phyloP scores from a whole-genome alignment of 1,284 basidiomycete species.

The Fereydounia khargensis region DNA sequence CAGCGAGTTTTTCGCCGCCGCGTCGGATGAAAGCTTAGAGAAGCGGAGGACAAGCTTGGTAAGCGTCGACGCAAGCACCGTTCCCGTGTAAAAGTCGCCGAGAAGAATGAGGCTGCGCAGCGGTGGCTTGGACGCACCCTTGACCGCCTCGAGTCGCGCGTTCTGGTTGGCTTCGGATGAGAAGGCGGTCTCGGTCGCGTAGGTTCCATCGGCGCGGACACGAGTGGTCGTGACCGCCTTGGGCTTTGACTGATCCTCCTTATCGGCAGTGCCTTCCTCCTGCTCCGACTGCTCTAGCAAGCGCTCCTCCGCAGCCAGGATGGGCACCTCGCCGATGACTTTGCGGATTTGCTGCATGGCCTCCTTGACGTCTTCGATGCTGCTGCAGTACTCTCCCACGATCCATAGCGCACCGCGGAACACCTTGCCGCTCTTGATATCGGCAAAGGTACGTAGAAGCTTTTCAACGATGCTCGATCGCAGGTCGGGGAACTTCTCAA shows the following conservation, averaged over 20 bases:
- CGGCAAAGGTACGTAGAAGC: conserved; percentile 76
- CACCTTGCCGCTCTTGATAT: conserved; percentile 96
- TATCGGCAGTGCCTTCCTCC: conserved; percentile 7
- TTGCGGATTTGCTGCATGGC: conserved; percentile 78
- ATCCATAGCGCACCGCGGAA: conserved; percentile 98
- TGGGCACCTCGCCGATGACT: conserved; percentile 92
- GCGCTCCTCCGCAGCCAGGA: conserved; percentile 68
- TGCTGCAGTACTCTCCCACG: conserved; percentile 77
- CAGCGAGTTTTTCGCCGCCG: conserved; percentile 65
- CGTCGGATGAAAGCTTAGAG: conserved; percentile 64
- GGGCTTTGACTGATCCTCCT: no score
- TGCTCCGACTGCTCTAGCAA: conserved; percentile 52
- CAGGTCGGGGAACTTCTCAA: conserved; percentile 92
- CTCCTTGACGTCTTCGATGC: conserved; percentile 46
- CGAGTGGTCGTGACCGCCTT: conserved; percentile 62
- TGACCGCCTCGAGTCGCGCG: conserved; percentile 74
- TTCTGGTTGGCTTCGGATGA: conserved; percentile 66
- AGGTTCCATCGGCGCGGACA: conserved; percentile 93
- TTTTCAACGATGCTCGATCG: conserved; percentile 82
- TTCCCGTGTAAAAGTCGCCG: conserved; percentile 95
- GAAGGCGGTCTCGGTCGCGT: conserved; percentile 93
- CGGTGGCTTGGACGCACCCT: conserved; percentile 84
- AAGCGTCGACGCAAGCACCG: conserved; percentile 81
- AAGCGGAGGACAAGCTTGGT: conserved; percentile 89
- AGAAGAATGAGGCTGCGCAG: conserved; percentile 86